These are phyloP conservation scores for Trichoderma guizhouense DNA, from an alignment of 2,329 filamentous ascomycete species.

Conservation along the genomic window DNA sequence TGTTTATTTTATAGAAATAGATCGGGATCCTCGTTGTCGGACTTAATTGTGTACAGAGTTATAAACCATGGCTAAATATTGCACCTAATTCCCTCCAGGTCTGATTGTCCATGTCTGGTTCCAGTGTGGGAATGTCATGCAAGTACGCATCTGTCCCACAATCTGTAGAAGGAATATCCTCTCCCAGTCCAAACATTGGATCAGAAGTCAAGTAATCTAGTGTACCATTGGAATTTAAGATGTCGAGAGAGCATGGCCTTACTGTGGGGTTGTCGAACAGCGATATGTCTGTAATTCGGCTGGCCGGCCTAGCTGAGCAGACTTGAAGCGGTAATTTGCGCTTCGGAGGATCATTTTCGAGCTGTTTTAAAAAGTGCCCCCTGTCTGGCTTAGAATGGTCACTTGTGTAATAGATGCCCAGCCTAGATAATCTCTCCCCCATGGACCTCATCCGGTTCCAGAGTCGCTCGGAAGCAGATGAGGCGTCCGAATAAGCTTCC, in stretches of 20 bases:
- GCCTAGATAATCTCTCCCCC: neutral
- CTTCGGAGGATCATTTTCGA: neutral
- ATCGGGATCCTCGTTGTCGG: too few relatives aligned
- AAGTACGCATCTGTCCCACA: neutral
- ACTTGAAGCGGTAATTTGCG: neutral
- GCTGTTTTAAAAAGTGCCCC: accelerated
- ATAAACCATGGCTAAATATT: neutral
- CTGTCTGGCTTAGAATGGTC: neutral
- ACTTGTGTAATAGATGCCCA: neutral
- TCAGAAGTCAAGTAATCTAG: neutral
- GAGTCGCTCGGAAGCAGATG: neutral
- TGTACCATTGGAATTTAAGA: neutral
- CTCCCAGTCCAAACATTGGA: neutral
- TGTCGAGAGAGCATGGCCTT: neutral
- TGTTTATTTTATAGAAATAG: too few relatives aligned
- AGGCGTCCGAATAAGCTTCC: neutral
- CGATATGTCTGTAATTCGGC: neutral
- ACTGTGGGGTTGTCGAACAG: neutral
- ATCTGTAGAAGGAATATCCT: neutral
- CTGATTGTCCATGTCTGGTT: neutral
- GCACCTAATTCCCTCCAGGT: neutral
- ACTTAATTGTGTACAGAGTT: neutral
- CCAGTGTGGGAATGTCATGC: neutral
- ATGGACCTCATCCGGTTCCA: neutral
- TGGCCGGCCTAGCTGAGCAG: neutral